Base-by-base conservation (phyloP, 495 filamentous ascomycete species). In the Copromyces sp. region DNA sequence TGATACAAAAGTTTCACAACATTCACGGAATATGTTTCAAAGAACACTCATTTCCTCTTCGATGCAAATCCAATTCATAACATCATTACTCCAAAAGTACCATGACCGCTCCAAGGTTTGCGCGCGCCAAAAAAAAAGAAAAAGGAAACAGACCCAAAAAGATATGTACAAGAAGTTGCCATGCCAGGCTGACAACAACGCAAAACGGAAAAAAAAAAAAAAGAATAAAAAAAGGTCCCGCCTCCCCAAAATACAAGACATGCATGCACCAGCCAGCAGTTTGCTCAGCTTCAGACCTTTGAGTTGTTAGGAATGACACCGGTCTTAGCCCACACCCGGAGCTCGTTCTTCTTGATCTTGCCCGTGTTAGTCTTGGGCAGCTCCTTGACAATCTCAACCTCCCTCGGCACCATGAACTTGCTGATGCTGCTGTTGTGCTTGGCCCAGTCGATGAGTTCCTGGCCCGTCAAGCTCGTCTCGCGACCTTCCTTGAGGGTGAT, bases 331-430 rank as follows among this genome's bases (percentile, higher is more conserved):
- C 93, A 95, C 77, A 93, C 92, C 73, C 94, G 83, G 61, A 99
- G 78, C 47, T 97, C 89, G 80, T 98, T 98, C 87, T 99, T 99
- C 87, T 92, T 90, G 70, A 99, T 83, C 86, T 99, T 98, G 37
- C 95, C 95, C 3, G 95, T 99, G 77, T 91, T 94, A 37, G 96
- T 99, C 87, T 99, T 98, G 14, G 95, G 95, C 71, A 99, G 83
- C 80, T 98, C 94, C 32, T 82, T 73, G 39, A 99, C 89, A 70
- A 99, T 85, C 82, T 97, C 94, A 1, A 98, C 93, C 84, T 98
- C 95, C 68, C 91, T 86, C 11, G 95, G 95, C 32, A 98, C 89
- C 95, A 98, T 98, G 80, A 98, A 99, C 76, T 89, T 92, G 81
- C 92, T 94, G 75, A 99, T 97, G 35, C 81, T 81, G 76, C 91